phyloP scores from a whole-genome alignment of 2,329 filamentous ascomycete genomes.

The Venturia pyrina region DNA sequence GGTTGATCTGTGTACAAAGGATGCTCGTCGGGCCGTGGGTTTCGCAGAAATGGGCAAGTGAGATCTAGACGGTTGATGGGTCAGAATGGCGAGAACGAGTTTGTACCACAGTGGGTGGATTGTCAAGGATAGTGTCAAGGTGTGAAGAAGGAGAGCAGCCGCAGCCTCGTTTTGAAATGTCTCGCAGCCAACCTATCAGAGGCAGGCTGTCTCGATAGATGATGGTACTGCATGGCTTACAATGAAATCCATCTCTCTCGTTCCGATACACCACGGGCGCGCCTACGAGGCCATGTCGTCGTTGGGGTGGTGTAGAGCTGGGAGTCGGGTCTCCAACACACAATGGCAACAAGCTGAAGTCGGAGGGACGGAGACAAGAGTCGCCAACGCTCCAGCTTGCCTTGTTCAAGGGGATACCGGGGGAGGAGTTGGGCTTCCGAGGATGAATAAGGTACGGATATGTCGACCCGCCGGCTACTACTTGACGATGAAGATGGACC shows the following conservation, averaged over 20 bases:
- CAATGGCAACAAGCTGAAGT: not conserved
- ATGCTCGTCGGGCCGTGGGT: slow-evolving; percentile 52
- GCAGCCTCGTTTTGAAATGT: too few species aligned
- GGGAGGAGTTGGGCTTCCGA: not conserved
- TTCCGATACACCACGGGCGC: not conserved
- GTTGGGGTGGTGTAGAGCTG: not conserved
- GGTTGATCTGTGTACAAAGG: slow-evolving; percentile 49
- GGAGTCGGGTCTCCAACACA: not conserved
- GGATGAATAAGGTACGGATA: too few species aligned
- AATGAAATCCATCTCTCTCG: not conserved
- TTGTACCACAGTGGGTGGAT: too few species aligned
- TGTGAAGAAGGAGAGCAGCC: too few species aligned
- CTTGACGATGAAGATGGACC: not conserved
- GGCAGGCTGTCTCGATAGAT: too few species aligned
- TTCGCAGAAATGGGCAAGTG: slow-evolving; percentile 53
- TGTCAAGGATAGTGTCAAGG: not conserved
- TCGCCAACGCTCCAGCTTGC: not conserved
- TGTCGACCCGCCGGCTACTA: too few species aligned
- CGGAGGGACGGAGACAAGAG: not conserved
- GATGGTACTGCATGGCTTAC: not conserved
- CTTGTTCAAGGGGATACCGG: not conserved
- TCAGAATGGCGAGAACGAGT: not conserved
- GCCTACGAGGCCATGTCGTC: not conserved
- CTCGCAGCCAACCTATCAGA: too few species aligned
- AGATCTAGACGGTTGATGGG: slow-evolving; percentile 34